phyloP scores from a whole-genome alignment of 176 grass and related monocot genomes.

The Pontederia crassipes region DNA sequence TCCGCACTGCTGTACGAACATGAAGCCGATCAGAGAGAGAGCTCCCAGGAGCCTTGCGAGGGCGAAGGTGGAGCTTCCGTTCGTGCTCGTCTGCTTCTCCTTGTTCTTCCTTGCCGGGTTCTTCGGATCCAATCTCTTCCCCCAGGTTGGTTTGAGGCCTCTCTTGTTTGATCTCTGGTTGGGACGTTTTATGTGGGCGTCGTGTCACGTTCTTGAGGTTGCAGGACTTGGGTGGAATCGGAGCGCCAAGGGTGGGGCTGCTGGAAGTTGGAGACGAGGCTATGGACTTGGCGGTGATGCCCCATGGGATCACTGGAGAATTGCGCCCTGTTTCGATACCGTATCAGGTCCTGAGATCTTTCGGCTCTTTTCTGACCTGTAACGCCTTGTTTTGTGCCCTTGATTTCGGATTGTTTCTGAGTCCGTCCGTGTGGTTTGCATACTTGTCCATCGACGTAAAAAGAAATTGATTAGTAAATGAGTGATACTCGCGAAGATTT shows the following conservation, averaged over 20 bases:
- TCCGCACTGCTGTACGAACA: background rate
- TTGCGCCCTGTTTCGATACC: background rate
- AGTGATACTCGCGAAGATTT: too few species aligned
- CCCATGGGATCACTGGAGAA: slow-evolving; percentile 12
- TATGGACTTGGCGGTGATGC: background rate
- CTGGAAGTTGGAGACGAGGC: background rate
- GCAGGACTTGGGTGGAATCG: background rate
- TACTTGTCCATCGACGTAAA: too few species aligned
- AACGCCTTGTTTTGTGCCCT: background rate
- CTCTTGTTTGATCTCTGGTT: background rate
- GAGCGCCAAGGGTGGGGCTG: background rate
- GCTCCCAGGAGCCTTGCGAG: background rate
- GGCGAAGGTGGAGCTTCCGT: background rate
- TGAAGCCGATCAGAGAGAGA: background rate
- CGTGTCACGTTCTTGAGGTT: background rate
- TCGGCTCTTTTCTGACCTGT: background rate
- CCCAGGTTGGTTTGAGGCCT: background rate
- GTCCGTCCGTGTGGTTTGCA: too few species aligned
- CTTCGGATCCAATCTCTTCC: slow-evolving; percentile 8
- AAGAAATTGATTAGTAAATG: too few species aligned
- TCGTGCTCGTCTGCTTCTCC: slow-evolving; percentile 8
- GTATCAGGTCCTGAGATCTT: slow-evolving; percentile 9
- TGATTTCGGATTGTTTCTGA: too few species aligned
- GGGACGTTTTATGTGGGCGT: background rate
- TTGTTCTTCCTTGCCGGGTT: slow-evolving; percentile 2